Evolutionary conservation across 257 asterid species (phyloP).

Genomic region (Echium plantagineum): DNA sequence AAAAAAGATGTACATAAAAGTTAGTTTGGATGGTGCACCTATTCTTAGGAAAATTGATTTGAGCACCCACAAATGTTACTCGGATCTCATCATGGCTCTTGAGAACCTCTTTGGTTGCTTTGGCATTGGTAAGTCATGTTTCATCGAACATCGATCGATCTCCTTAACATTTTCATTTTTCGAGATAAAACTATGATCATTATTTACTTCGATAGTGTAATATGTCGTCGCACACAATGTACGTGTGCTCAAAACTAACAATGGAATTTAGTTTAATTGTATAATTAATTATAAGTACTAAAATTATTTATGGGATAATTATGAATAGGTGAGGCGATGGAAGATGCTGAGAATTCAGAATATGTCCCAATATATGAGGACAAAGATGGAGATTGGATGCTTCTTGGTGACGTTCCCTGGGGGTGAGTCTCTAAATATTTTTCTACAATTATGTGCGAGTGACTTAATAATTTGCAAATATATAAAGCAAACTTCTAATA

Average conservation of each 20-base stretch:
- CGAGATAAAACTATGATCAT: too few species aligned
- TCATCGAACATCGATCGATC: too few species aligned
- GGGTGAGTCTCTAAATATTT: slow-evolving; percentile 5
- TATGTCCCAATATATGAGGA: slow-evolving; percentile 7
- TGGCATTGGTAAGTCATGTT: slow-evolving; percentile 6
- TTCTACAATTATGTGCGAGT: too few species aligned
- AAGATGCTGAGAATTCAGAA: not conserved
- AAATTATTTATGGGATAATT: not conserved
- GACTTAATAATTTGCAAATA: too few species aligned
- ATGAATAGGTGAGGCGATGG: not conserved
- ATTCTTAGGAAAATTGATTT: slow-evolving; percentile 8
- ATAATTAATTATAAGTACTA: not conserved
- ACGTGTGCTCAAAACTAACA: too few species aligned
- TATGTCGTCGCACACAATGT: too few species aligned
- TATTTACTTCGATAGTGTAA: too few species aligned
- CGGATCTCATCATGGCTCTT: slow-evolving; percentile 6
- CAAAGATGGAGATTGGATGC: slow-evolving; percentile 11
- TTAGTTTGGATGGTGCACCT: slow-evolving; percentile 7
- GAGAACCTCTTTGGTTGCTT: slow-evolving; percentile 5
- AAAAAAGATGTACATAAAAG: slow-evolving; percentile 3
- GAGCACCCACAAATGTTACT: not conserved
- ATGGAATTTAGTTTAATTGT: not conserved
- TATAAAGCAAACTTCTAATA: too few species aligned
- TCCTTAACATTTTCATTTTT: too few species aligned
- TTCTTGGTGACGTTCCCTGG: slow-evolving; percentile 6